Conservation (phyloP, 495 filamentous ascomycete genomes). For the Tuber umbilicatum region DNA sequence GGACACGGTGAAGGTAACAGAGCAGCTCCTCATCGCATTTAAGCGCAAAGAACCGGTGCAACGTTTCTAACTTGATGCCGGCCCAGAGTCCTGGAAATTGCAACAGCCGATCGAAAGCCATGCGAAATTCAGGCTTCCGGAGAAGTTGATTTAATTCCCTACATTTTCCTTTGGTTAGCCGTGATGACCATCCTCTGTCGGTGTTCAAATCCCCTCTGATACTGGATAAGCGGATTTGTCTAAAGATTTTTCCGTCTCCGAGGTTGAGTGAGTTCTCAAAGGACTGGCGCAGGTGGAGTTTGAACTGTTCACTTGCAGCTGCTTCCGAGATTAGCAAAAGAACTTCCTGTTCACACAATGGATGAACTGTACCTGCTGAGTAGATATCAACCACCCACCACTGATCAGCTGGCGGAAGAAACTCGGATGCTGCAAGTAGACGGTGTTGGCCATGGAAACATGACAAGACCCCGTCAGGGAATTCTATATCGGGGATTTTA, state of each 20-base stretch:
- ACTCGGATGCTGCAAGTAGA: constrained; percentile 13
- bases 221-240: constrained; percentile 18
- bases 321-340: constrained; percentile 6
- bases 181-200: constrained; percentile 22
- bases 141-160: constrained; percentile 18
- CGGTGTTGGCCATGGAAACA: constrained; percentile 23
- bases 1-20: constrained; percentile 22
- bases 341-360: background rate
- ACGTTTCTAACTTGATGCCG: constrained; percentile 15
- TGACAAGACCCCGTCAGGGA: constrained; percentile 10
- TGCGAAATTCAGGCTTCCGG: constrained; percentile 8
- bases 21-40: constrained; percentile 27
- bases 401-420: constrained; percentile 11
- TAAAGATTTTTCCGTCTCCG: constrained; percentile 22
- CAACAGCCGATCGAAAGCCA: constrained; percentile 17
- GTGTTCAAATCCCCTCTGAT: constrained; percentile 6
- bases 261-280: constrained; percentile 21
- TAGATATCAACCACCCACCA: constrained; percentile 16
- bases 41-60: constrained; percentile 19
- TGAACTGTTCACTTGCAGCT: constrained; percentile 14
- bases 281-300: constrained; percentile 6
- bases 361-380: constrained; percentile 2
- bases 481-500: constrained; percentile 5
- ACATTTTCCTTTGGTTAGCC: constrained; percentile 16
- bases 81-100: constrained; percentile 22